Conservation (phyloP, 257 asterid genomes). For the Paraleonurus japonicus region DNA sequence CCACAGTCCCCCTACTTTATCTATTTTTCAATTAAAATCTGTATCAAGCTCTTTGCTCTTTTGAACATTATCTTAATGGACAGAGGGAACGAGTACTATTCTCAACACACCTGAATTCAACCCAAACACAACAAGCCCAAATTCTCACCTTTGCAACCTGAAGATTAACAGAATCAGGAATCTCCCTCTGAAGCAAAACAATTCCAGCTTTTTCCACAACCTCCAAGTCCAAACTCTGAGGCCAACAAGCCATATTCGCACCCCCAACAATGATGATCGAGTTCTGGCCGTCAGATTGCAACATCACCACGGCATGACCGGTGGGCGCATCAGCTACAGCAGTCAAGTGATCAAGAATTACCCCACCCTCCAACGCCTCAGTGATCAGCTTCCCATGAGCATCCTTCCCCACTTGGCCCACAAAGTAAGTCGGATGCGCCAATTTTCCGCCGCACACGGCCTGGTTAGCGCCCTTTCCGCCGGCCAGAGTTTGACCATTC, state of each 20-base stretch:
- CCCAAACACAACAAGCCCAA: background rate
- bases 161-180: constrained; percentile 82
- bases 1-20: too few species aligned
- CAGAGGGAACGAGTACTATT: too few species aligned
- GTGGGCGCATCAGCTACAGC: constrained; percentile 65
- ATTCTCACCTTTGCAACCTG: constrained; percentile 86
- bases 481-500: constrained; percentile 78
- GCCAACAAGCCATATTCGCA: constrained; percentile 88
- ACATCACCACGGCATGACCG: constrained; percentile 96
- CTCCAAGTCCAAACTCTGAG: constrained; percentile 62
- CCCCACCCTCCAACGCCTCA: constrained; percentile 75
- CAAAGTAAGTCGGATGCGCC: constrained; percentile 69
- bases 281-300: constrained; percentile 81
- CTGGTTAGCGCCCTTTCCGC: constrained; percentile 97
- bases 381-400: constrained; percentile 78
- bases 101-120: background rate
- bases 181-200: constrained; percentile 95
- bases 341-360: constrained; percentile 54
- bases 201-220: constrained; percentile 72
- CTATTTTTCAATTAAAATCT: too few species aligned
- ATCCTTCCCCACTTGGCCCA: constrained; percentile 89
- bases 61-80: too few species aligned
- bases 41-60: too few species aligned
- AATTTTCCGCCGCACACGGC: constrained; percentile 85
- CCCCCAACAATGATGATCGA: constrained; percentile 92